Base-by-base conservation (phyloP, 2,329 filamentous ascomycete genomes). In the Grosmannia serpens region DNA sequence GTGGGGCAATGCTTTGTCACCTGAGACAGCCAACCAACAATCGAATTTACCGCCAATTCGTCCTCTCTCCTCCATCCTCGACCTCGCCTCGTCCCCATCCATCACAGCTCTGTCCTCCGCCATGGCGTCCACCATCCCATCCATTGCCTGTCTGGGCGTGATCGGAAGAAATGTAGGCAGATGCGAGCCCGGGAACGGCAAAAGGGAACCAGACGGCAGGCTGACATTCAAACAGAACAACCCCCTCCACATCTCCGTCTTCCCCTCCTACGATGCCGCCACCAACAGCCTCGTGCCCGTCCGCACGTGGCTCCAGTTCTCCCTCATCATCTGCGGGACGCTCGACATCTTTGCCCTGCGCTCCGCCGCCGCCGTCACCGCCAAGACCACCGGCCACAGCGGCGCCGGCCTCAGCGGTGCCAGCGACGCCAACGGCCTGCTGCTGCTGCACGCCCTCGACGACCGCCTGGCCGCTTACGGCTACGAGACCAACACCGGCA, bases 281-380 rank as follows among this genome's bases (percentile, higher is more conserved):
- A 78, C 77, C 64, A 75, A 78, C 71, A 75, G 73, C 58, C 75
- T 77, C 65, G 67, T 72, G 9, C 81, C 82, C 41, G 75, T 87
- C 63, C 85, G 86, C 66, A 87, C 86, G 22, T 79, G 84, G n/a
- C 82, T 97, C 13, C 90, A 96, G 70, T 96, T 94, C 76, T 90
- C 88, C 41, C 91, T 97, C 66, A 82, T 96, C 54, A 84, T 97
- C 62, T 94, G 91, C 64, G 88, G 87, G 60, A 94, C 89, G 59
- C 87, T 99, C 64, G 94, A 99, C 73, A 85, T 97, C 64, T 96
- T 99, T 73, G 89, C 94, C 66, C 83, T 91, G 61, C 89, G 91
- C 59, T 80, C 89, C 66, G 82, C 81, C 26, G 70, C 73, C 57
- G 67, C 70, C 24, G 60, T 47, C 27, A 53, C 58, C n/a, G 41